These are phyloP conservation scores for Xylaria sp. DNA, from an alignment of 2,329 filamentous ascomycete species.

Conservation along the genomic window DNA sequence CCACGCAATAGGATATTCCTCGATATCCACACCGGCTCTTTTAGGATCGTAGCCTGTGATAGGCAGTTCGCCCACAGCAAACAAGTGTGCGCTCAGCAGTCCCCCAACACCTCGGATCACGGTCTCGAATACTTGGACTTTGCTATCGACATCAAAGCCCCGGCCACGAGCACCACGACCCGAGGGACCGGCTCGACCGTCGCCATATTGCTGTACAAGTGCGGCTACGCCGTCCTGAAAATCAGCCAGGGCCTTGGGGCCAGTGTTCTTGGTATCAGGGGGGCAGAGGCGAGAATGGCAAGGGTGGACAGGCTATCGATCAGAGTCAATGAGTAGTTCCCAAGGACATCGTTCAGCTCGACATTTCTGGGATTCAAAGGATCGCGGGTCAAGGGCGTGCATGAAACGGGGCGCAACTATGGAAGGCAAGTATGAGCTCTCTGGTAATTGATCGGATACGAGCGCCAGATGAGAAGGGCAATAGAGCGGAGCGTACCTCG, in stretches of 20 bases:
- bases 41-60: slow-evolving; percentile 76
- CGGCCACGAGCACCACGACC: slow-evolving; percentile 74
- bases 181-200: slow-evolving; percentile 71
- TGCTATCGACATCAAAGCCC: slow-evolving; percentile 95
- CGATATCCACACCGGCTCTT: slow-evolving; percentile 49
- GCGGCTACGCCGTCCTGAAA: slow-evolving; percentile 82
- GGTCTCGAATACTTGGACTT: slow-evolving; percentile 98
- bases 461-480: not conserved
- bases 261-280: slow-evolving; percentile 56
- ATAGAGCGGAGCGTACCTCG: slow-evolving; percentile 59
- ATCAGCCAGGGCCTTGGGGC: slow-evolving; percentile 67
- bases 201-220: slow-evolving; percentile 83
- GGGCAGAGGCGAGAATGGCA: slow-evolving; percentile 86
- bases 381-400: slow-evolving; percentile 83
- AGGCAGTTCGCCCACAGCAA: slow-evolving; percentile 87
- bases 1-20: slow-evolving; percentile 69
- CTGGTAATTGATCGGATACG: slow-evolving; percentile 26
- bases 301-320: slow-evolving; percentile 95
- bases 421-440: slow-evolving; percentile 29
- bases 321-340: slow-evolving; percentile 94
- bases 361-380: slow-evolving; percentile 77
- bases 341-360: slow-evolving; percentile 91
- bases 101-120: slow-evolving; percentile 93
- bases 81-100: slow-evolving; percentile 88
- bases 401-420: slow-evolving; percentile 83